Percentiles rank a stretch among this genome's conserved stretches.
phyloP scores from a whole-genome alignment of 208 protist genomes.

The Leishmania guyanensis region DNA sequence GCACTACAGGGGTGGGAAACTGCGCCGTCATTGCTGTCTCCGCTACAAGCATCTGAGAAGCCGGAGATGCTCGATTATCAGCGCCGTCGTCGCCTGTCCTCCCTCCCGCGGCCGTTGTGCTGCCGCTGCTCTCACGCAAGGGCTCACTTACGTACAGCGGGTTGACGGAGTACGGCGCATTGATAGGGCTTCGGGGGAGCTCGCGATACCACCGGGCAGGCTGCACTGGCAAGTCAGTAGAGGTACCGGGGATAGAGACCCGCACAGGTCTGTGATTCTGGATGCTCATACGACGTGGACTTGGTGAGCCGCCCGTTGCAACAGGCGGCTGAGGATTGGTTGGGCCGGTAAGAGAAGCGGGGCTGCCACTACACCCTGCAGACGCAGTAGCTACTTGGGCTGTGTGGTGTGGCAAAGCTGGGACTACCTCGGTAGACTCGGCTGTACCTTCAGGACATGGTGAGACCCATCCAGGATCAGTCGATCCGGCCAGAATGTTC shows the following conservation, averaged over 20 bases:
- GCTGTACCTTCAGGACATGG: background rate
- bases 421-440: conserved; percentile 1
- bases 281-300: conserved; percentile 3
- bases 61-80: background rate
- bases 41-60: background rate
- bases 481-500: conserved; percentile 16
- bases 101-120: background rate
- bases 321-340: conserved; percentile 4
- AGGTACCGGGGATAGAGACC: conserved; percentile 34
- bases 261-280: conserved; percentile 15
- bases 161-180: conserved; percentile 50
- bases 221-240: conserved; percentile 17
- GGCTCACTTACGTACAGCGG: conserved; percentile 45
- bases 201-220: conserved; percentile 36
- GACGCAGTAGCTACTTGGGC: too few species aligned
- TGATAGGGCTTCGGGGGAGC: conserved; percentile 47
- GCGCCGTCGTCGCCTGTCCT: background rate
- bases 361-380: background rate
- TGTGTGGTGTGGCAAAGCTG: background rate
- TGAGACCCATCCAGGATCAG: background rate
- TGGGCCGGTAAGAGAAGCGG: background rate
- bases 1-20: conserved; percentile 56
- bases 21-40: conserved; percentile 38
- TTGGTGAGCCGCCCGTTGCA: background rate
- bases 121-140: background rate